A percentile compares a stretch with the other conserved stretches of the same genome.
Conservation (phyloP, 148 eudicot genomes). For the Rhododendron williamsianum region DNA sequence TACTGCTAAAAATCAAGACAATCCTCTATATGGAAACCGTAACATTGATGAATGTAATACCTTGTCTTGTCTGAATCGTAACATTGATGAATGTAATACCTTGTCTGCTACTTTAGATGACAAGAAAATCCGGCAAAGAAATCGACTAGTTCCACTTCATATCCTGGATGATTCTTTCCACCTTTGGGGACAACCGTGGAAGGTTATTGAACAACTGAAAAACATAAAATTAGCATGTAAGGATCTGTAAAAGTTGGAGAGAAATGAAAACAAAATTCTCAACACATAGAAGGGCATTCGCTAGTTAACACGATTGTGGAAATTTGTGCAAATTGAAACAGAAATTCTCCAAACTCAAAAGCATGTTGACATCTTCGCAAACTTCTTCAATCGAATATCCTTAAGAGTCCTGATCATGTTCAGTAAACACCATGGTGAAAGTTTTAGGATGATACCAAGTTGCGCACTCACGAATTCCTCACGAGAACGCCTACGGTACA, state of each 20-base stretch:
- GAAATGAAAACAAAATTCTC: neutral
- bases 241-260: neutral
- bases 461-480: neutral
- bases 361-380: neutral
- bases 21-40: neutral
- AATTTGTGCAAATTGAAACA: neutral
- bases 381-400: neutral
- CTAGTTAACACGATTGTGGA: neutral
- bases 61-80: too few species aligned
- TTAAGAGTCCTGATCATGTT: neutral
- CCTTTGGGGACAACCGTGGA: constrained; percentile 79
- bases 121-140: constrained; percentile 4
- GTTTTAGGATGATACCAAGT: neutral
- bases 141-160: constrained; percentile 63
- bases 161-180: constrained; percentile 64
- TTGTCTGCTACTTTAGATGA: constrained; percentile 10
- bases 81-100: neutral
- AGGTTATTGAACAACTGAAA: constrained; percentile 82
- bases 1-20: neutral
- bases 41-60: neutral
- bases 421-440: neutral
- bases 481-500: too few species aligned
- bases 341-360: neutral
- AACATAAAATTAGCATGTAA: neutral
- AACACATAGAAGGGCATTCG: neutral